Conservation (phyloP, 352 stramenopile genomes). For the Lagenidium sp. region DNA sequence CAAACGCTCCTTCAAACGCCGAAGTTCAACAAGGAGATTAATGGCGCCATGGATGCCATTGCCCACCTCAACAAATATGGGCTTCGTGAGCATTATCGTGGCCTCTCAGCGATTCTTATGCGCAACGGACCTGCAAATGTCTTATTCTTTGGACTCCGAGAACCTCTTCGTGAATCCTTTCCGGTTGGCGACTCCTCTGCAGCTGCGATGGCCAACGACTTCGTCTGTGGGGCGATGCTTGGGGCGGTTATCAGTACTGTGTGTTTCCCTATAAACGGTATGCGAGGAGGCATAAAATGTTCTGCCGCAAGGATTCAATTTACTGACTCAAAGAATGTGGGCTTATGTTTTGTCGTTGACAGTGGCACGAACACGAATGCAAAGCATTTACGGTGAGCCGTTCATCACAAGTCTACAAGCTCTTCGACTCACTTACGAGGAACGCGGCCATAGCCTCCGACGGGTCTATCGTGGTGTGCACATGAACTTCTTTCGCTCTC, state of each 20-base stretch:
- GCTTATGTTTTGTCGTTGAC: background rate
- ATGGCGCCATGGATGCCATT: constrained; percentile 66
- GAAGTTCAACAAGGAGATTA: constrained; percentile 80
- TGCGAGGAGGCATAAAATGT: too few relatives aligned
- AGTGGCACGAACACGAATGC: constrained; percentile 79
- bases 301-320: background rate
- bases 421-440: constrained; percentile 56
- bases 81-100: constrained; percentile 75
- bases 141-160: constrained; percentile 79
- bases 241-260: constrained; percentile 79
- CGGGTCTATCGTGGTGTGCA: constrained; percentile 78
- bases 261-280: constrained; percentile 81
- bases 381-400: constrained; percentile 62
- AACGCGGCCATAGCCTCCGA: constrained; percentile 49
- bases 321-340: too few relatives aligned
- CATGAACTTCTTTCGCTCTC: constrained; percentile 84
- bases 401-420: constrained; percentile 52
- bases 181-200: constrained; percentile 31
- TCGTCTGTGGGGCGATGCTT: constrained; percentile 76
- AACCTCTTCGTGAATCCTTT: constrained; percentile 58
- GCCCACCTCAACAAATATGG: constrained; percentile 74
- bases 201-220: constrained; percentile 60
- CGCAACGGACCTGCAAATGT: constrained; percentile 82
- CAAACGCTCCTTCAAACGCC: constrained; percentile 84
- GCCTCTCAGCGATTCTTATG: constrained; percentile 67